Conservation (phyloP, 176 grass and related monocot genomes). For the Elaeis guineensis region DNA sequence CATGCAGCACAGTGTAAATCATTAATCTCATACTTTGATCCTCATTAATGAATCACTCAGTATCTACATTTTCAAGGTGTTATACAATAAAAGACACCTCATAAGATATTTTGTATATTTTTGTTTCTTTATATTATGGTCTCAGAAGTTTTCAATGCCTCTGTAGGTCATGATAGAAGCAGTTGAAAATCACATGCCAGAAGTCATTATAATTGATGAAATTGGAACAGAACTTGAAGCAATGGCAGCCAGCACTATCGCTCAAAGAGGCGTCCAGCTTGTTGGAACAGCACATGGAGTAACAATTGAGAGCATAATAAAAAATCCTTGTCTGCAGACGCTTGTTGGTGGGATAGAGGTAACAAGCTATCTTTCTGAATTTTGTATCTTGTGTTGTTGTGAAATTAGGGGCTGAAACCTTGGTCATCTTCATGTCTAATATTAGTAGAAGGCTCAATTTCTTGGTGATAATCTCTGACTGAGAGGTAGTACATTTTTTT, state of each 20-base stretch:
- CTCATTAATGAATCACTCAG: background rate
- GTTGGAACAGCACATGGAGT: constrained; percentile 96
- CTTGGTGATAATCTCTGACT: too few species aligned
- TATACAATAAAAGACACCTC: too few species aligned
- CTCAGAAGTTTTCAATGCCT: constrained; percentile 1
- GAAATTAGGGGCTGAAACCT: too few species aligned
- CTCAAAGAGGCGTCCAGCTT: constrained; percentile 96
- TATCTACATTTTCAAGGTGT: too few species aligned
- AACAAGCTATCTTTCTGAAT: background rate
- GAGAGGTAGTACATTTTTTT: too few species aligned
- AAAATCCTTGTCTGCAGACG: constrained; percentile 90
- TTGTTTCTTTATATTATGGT: background rate
- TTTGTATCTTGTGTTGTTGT: too few species aligned
- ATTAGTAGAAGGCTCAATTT: too few species aligned
- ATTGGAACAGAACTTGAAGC: constrained; percentile 97
- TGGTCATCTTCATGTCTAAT: too few species aligned
- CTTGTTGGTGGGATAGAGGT: constrained; percentile 99
- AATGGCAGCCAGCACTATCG: constrained; percentile 92
- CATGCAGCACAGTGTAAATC: constrained; percentile 85
- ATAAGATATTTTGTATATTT: background rate
- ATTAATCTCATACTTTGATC: constrained; percentile 14
- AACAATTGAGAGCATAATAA: constrained; percentile 94
- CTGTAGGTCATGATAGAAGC: constrained; percentile 93
- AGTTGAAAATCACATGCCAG: constrained; percentile 99
- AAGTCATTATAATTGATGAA: constrained; percentile 99